phyloP scores from a whole-genome alignment of 2,329 filamentous ascomycete genomes.

The Claviceps purpurea region DNA sequence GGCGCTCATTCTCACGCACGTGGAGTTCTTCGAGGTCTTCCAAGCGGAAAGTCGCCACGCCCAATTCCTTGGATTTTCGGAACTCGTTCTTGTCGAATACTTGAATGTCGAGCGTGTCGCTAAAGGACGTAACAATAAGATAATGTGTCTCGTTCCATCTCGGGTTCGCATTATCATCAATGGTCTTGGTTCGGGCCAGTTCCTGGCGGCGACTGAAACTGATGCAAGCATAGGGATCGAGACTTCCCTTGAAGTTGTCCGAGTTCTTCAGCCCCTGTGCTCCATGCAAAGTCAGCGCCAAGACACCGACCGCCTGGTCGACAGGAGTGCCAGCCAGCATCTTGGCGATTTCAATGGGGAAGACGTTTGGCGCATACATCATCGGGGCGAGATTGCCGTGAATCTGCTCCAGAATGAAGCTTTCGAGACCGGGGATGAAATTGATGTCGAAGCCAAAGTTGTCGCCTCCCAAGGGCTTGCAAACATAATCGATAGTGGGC shows the following conservation, averaged over 20 bases:
- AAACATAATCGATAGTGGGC: constrained; percentile 89
- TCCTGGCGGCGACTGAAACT: constrained; percentile 73
- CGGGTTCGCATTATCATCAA: constrained; percentile 74
- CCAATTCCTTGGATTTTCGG: constrained; percentile 92
- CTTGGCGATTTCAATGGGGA: constrained; percentile 96
- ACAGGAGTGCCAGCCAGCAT: constrained; percentile 90
- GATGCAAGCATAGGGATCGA: constrained; percentile 79
- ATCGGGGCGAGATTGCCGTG: constrained; percentile 88
- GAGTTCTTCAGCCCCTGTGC: constrained; percentile 88
- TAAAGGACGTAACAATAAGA: constrained; percentile 82
- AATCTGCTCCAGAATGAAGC: constrained; percentile 90
- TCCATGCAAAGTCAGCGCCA: constrained; percentile 82
- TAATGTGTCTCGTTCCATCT: constrained; percentile 97
- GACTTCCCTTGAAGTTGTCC: constrained; percentile 82
- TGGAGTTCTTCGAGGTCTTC: constrained; percentile 66
- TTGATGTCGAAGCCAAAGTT: constrained; percentile 97
- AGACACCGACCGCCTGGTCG: constrained; percentile 87
- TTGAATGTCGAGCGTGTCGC: constrained; percentile 72
- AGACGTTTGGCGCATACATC: constrained; percentile 97
- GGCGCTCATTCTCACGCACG: constrained; percentile 69
- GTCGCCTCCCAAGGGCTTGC: constrained; percentile 92
- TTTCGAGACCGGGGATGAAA: constrained; percentile 89
- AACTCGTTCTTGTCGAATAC: constrained; percentile 91
- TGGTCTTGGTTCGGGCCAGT: constrained; percentile 77
- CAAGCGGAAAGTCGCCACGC: constrained; percentile 70